Evolutionary conservation across 2,329 filamentous ascomycete species (phyloP), one percentile per base, ranked within the genome.

Genomic region (Microcera coccophila): DNA sequence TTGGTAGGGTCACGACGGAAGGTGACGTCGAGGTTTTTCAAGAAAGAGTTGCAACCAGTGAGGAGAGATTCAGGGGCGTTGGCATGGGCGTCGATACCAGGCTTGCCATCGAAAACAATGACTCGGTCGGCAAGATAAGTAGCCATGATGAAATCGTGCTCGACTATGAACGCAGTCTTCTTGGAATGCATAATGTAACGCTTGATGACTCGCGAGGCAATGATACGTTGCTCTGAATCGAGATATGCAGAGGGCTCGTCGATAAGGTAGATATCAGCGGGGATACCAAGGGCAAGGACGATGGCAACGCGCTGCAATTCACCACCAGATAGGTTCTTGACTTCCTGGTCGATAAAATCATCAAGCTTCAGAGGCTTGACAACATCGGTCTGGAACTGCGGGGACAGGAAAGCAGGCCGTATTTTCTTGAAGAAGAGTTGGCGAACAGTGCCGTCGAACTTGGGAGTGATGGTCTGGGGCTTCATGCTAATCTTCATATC

Each of bases 401-500:
- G 93, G 57, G 84, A 93, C 59, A 98, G 69, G 81, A 98, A 98
- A 28, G 91, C 84, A 49, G 90, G 84, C 79, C 95, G 95, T 72
- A 98, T 98, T 75, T 93, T 91, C 84, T 98, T 98, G 82, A 97
- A 95, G 78, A 98, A 97, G 38, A 98, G 79, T 69, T 96, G 90
- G 50, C 93, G 89, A 45, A 98, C 93, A 29, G 91, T 98, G 52
- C 94, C 93, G 54, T 90, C 85, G 65, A 95, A 98, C 71, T 96
- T 98, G 63, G 93, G 93, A 3, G 90, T 98, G 62, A 98, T 98
- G 62, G 94, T 98, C 75, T 98, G 93, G 16, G 94, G 94, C 79
- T 98, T 98, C 90, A 97, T 94, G 74, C 85, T 90, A 66, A 98
- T 95, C 73, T 87, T 90, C 90, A 98, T 95, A 56, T 87, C 82